These are phyloP conservation scores for Miscanthus lutarioriparius DNA, from an alignment of 176 grass and related monocot species.

Conservation along the genomic window DNA sequence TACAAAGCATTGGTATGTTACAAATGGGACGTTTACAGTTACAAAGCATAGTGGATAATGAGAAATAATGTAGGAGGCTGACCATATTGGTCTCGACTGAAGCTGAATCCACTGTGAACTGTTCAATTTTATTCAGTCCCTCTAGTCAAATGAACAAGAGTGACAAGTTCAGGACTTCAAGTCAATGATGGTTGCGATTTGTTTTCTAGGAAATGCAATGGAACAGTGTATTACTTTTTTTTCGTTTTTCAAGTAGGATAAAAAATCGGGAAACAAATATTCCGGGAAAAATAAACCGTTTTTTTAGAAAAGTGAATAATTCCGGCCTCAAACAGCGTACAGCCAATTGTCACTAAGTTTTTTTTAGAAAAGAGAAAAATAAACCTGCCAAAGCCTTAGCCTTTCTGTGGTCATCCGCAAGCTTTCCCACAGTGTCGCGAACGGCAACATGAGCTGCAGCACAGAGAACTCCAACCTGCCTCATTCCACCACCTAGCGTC, in stretches of 20 bases:
- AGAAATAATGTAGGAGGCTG: neutral
- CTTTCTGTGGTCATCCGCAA: constrained; percentile 76
- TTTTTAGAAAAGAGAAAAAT: neutral
- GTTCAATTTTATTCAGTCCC: constrained; percentile 70
- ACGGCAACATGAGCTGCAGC: constrained; percentile 78
- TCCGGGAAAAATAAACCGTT: too few relatives aligned
- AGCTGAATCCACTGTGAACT: constrained; percentile 52
- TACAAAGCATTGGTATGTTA: neutral
- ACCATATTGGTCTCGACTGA: constrained; percentile 94
- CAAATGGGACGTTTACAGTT: neutral
- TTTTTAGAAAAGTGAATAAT: too few relatives aligned
- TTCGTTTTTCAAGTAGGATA: too few relatives aligned
- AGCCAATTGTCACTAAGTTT: neutral
- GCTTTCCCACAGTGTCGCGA: constrained; percentile 62
- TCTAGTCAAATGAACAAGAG: constrained; percentile 45
- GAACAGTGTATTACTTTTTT: neutral
- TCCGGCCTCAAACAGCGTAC: neutral
- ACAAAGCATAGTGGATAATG: neutral
- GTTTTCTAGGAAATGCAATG: too few relatives aligned
- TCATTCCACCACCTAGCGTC: constrained; percentile 93
- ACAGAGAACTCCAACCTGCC: constrained; percentile 83
- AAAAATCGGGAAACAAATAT: too few relatives aligned
- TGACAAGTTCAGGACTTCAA: neutral
- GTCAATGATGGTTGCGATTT: neutral
- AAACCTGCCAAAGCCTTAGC: constrained; percentile 82